Base-by-base conservation (phyloP, 768 basidiomycete species). In the Tylopilus plumbeoviolaceoides region DNA sequence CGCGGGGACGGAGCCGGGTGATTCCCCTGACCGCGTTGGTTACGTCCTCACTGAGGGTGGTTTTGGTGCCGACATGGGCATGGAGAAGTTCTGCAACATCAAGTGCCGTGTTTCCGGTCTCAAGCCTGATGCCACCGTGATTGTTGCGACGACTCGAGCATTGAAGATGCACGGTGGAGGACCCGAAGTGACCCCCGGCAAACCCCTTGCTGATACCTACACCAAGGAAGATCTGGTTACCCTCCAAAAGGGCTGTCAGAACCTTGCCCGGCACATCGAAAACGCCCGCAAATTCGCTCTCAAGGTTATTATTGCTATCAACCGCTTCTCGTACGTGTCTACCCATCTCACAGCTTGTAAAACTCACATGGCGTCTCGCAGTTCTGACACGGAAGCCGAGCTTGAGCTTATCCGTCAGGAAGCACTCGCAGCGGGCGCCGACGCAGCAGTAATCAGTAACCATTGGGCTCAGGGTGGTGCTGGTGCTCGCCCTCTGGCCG, bases 11-110 rank as follows among this genome's bases (percentile, higher is more conserved):
- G 97, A 98, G 69, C 82, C 89, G 58, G 95, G 95, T 50, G 95
- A 98, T 63, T 74, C 82, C 2, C 59, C 86, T 6, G 84, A 86
- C 49, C 84, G 86, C 44, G 83, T 87, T 42, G 95, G 95, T 38
- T 99, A 97, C 63, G 95, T 98, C 54, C 82, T 99, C 60, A 99
- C 95, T 27, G 95, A 99, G 73, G 95, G 93, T 64, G 95, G 95
- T 41, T 99, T 98, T 72, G 95, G 95, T 51, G 95, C 95, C 20
- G 95, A 99, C 69, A 99, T 98, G 85, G 95, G 93, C 36, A 91
- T 95, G 91, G 92, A 94, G 73, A 97, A 99, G 72, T 99, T 98
- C 80, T 98, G 92, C 79, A 98, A 98, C 73, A 98, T 99, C 79
- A 99, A 99, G 72, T 98, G 95, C 70, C 85, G 95, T 55, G 78